Base-by-base conservation (phyloP, 345 rosid species). In the Brassica nigra region DNA sequence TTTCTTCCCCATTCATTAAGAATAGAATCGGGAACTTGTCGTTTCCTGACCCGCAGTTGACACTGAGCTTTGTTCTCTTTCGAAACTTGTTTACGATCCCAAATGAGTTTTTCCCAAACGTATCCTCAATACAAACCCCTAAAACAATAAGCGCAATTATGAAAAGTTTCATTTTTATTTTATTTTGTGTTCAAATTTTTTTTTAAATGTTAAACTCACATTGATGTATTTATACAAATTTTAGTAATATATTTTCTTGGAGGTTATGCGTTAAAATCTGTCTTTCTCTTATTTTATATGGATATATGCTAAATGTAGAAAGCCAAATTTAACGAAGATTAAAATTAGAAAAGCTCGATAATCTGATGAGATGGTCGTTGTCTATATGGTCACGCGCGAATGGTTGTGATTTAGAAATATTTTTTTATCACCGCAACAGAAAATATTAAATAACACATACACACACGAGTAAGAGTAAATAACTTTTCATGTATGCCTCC, bases 401-500 rank as follows among this genome's bases (percentile, higher is more conserved):
- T 42, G 49, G 1, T 42, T 42, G 27, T 42, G 8, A 11, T 10
- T 10, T 42, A 10, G n/a, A 42, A 42, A 42, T 42, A 42, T 10
- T 11, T 42, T 42, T 42, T 42, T 42, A 11, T 42, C 11, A 42
- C 49, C 3, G 49, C 49, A 42, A 3, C 49, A 42, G 49, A 42
- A 42, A 42, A 11, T 42, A 11, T 42, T 1, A 42, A 42, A 37
- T 37, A 37, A 58, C 70, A 61, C 28, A 59, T 57, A 49, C 64
- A 47, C 68, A 61, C 3, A 4, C 15, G 55, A 62, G 47, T 34
- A 65, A 31, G 54, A n/a, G 70, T 68, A 30, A 30, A 65, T 2
- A 42, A 74, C 31, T 42, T 34, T 34, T 47, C 63, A 36, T 75
- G 62, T 42, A 52, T 62, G 29, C 6, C 39, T 81, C 68, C 93